Base-by-base conservation (phyloP, 768 basidiomycete species). In the Leccinellum rugosiceps region DNA sequence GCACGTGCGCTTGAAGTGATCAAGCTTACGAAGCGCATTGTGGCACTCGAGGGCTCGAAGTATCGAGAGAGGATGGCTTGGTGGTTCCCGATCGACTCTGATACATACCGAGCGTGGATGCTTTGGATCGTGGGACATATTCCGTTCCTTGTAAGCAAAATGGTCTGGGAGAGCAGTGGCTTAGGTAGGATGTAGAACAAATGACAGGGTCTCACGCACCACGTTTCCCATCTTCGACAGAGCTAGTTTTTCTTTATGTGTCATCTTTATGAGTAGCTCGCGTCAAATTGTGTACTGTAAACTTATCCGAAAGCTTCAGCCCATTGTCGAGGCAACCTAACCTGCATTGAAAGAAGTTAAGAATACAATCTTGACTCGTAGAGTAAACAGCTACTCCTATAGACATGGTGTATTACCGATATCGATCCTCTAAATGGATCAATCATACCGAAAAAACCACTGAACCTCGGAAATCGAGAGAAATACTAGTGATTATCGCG, bases 1-100 rank as follows among this genome's bases (percentile, higher is more conserved):
- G 67, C 63, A 19, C 72, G 72, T 19, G 81, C 79, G 6, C 63
- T 80, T 35, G 66, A 69, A 26, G 75, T 78, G 28, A 80, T 83
- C 45, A 57, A 60, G 15, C 57, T 78, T 28, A 76, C 78, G 17
- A 78, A 81, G 63, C 54, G 62, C 6, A 58, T 77, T 58, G 50
- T 70, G 19, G 54, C 59, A 5, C 45, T 68, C n/a, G 34, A 56
- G 19, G 68, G 69, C 14, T 58, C 68, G 57, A 65, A 65, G 41
- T 57, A 70, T n/a, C 19, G 31, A 15, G 50, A 63, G 19, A 43
- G 45, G 30, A 23, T 63, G 44, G 48, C 30, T 25, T 60, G 68
- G 59, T 69, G 68, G 62, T 51, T 68, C 34, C 74, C 68, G 0
- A 47, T 66, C 10, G 69, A 67, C 55, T 64, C 64, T 50, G 54